phyloP scores from a whole-genome alignment of 2,329 filamentous ascomycete species.

The Aspergillus thermomutatus region DNA sequence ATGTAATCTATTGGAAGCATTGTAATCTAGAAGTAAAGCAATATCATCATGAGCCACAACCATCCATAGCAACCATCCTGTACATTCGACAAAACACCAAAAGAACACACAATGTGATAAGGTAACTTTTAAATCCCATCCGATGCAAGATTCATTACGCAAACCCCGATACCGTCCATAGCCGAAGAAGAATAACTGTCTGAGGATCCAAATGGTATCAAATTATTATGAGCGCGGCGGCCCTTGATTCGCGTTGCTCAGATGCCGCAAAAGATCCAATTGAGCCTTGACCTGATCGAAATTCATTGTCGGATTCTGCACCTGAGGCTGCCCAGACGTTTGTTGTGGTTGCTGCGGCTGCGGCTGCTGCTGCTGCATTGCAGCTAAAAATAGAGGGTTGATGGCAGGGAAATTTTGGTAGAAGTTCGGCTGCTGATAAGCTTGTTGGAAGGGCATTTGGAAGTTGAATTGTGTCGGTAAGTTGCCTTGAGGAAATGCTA shows the following conservation, averaged over 20 bases:
- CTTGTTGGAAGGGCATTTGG: slow-evolving; percentile 40
- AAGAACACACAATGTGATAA: background rate
- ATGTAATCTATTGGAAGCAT: background rate
- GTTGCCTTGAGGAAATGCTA: slow-evolving; percentile 24
- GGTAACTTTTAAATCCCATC: slow-evolving; percentile 2
- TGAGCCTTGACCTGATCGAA: slow-evolving; percentile 43
- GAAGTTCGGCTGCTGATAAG: slow-evolving; percentile 43
- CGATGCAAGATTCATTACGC: slow-evolving; percentile 12
- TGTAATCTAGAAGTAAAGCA: background rate
- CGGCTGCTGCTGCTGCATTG: slow-evolving; percentile 43
- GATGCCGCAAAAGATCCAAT: slow-evolving; percentile 37
- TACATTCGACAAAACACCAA: background rate
- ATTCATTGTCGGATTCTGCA: slow-evolving; percentile 29
- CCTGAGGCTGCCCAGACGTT: slow-evolving; percentile 21
- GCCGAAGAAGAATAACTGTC: slow-evolving; percentile 11
- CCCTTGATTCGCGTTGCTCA: slow-evolving; percentile 34
- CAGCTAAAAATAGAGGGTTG: slow-evolving; percentile 57
- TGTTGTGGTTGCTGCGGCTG: slow-evolving; percentile 28
- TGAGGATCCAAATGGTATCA: slow-evolving; percentile 6
- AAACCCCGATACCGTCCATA: slow-evolving; percentile 11
- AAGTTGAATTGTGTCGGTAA: slow-evolving; percentile 33
- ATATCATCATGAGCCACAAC: background rate
- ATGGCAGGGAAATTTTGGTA: slow-evolving; percentile 42
- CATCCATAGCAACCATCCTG: background rate
- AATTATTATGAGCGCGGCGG: slow-evolving; percentile 24